Evolutionary conservation across 2,329 filamentous ascomycete species (phyloP), one percentile per base, ranked within the genome.

Genomic region (Colletotrichum sp.): DNA sequence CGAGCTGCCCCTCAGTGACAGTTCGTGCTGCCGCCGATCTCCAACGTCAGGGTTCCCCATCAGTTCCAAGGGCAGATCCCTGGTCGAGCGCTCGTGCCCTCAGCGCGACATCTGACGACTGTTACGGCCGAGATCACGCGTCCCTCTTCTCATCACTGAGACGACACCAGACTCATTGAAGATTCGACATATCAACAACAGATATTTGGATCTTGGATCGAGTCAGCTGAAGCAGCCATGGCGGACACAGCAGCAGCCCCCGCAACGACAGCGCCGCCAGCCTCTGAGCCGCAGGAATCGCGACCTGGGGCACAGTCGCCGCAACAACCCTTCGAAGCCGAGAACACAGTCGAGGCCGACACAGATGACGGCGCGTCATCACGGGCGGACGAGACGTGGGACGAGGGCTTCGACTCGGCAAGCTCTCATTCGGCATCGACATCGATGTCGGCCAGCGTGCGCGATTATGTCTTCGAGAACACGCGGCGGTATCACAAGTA

Each of bases 401-500:
- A 73, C 15, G 73, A 76, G 6, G 64, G 64, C 15, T 65, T 76
- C 57, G 73, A 76, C 26, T 34, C 68, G 68, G 44, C 34, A 12
- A 76, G 70, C 24, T 59, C 49, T 15, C 26, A 65, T 49, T 76
- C 73, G n/a, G 70, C 70, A 13, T 76, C 70, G 26, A 76, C 70
- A 21, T 77, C 73, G 24, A 28, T 77, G 9, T 72, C 72, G 5
- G 55, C 21, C 44, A 76, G 72, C 65, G 69, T 76, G 49, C 76
- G 73, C 49, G 68, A 78, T 30, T 73, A 76, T 49, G 70, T 76
- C 18, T 87, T 86, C 68, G 85, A 87, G 79, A 87, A 85, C 5
- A 82, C 83, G 24, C 76, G 86, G 44, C 80, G 85, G 2, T 86
- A 86, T 60, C 85, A 86, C 76, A 84, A 83, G 21, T 86, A 86